Base-by-base conservation (phyloP, 2,329 filamentous ascomycete genomes). In the Aspergillus texensis region DNA sequence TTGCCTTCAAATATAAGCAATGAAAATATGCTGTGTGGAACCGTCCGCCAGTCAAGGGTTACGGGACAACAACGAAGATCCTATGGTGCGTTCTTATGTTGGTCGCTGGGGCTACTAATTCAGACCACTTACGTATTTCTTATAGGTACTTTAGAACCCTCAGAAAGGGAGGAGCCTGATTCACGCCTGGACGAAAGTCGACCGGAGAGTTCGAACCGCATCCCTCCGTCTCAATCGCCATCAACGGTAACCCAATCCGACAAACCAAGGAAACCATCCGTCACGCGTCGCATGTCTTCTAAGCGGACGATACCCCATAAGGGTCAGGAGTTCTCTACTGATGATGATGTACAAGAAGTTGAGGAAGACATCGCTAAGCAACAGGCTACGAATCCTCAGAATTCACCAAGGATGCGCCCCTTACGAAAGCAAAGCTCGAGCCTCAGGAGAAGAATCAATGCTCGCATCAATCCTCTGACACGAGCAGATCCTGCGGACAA, bases 311-410 rank as follows among this genome's bases (percentile, higher is more conserved):
- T 88, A 46, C 93, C 93, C 3, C 88, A 94, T 74, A 90, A 92
- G 60, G 92, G 94, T 34, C 91, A 91, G 66, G 85, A 94, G 64
- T 98, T 96, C 79, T 97, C 94, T 0, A 92, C 92, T 55, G 94
- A 98, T 74, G 94, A 98, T 76, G 93, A 93, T 73, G 83, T 89
- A 28, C 85, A 88, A 67, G 94, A 97, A 77, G 88, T 97, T 24
- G 89, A 92, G 73, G 86, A 87, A 65, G 91, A 93, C 72, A 84
- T 68, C 81, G 86, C 62, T 77, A 81, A 68, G 68, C 78, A 67
- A 68, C 72, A 77, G 45, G 64, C 69, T 6, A 64, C 70, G 21
- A 71, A 68, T n/a, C 70, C 72, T 21, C 72, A 74, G 43, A 62
- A 68, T 52, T 79, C 78, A 24, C 76, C 77, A 5, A 71, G 77